phyloP scores from a whole-genome alignment of 2,329 filamentous ascomycete genomes.

The Pseudonectria buxi region DNA sequence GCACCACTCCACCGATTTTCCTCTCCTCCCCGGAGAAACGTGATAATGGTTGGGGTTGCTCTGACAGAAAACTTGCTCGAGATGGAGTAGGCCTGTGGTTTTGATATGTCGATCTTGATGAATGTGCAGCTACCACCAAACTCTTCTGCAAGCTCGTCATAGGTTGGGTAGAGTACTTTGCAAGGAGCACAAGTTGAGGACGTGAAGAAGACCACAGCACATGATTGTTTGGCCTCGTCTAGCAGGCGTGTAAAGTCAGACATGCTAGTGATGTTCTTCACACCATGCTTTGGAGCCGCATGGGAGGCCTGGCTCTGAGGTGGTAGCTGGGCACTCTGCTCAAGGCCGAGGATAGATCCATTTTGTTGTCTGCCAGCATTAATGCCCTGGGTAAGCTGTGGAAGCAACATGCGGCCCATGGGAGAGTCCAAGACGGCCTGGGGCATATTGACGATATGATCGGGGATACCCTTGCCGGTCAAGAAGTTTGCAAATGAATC shows the following conservation, averaged over 20 bases:
- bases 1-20: conserved; percentile 77
- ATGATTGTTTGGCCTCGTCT: conserved; percentile 56
- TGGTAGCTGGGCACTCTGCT: conserved; percentile 29
- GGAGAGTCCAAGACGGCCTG: conserved; percentile 79
- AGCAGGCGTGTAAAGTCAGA: conserved; percentile 30
- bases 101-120: conserved; percentile 75
- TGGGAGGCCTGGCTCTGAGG: conserved; percentile 10
- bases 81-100: conserved; percentile 56
- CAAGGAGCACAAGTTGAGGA: conserved; percentile 81
- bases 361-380: conserved; percentile 40
- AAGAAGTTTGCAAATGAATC: conserved; percentile 89
- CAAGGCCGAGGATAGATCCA: conserved; percentile 47
- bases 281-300: conserved; percentile 32
- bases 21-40: conserved; percentile 69
- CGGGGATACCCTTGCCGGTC: conserved; percentile 79
- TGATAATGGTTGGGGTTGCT: conserved; percentile 84
- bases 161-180: conserved; percentile 74
- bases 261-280: conserved; percentile 52
- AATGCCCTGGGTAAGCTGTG: conserved; percentile 53
- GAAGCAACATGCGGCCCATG: conserved; percentile 80
- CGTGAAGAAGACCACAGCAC: conserved; percentile 86
- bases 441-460: conserved; percentile 78
- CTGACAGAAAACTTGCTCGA: conserved; percentile 60
- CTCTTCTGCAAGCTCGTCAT: conserved; percentile 72
- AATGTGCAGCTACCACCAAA: conserved; percentile 60